A percentile compares a stretch with the other conserved stretches of the same genome.
Evolutionary conservation across 306 rosid genomes (phyloP).

Genomic region (Bauhinia variegata): DNA sequence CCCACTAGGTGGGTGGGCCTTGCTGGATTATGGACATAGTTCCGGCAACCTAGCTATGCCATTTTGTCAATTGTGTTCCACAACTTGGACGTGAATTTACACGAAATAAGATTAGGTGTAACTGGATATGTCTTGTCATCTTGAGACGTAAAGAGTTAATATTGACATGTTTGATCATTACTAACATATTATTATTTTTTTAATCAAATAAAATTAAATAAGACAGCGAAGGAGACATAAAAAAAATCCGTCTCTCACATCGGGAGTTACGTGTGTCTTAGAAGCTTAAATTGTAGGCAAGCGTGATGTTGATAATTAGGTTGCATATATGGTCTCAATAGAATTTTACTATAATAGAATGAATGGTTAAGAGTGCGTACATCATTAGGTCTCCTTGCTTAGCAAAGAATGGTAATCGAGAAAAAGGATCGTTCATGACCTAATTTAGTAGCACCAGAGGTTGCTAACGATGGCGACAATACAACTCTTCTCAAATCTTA

Average conservation of each 20-base stretch:
- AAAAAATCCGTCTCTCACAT: too few relatives aligned
- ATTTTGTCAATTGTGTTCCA: conserved; percentile 22
- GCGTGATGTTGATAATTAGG: conserved; percentile 3
- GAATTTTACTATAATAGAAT: too few relatives aligned
- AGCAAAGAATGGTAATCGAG: background rate
- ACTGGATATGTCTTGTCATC: too few relatives aligned
- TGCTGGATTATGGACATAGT: background rate
- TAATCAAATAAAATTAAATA: too few relatives aligned
- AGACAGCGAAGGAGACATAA: too few relatives aligned
- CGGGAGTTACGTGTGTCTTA: background rate
- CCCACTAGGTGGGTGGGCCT: conserved; percentile 23
- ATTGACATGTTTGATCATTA: too few relatives aligned
- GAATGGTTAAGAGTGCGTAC: too few relatives aligned
- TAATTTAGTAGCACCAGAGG: background rate
- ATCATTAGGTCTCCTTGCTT: background rate
- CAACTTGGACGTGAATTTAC: conserved; percentile 4
- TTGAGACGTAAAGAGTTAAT: too few relatives aligned
- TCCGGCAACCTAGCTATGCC: conserved; percentile 1
- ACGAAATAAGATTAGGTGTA: too few relatives aligned
- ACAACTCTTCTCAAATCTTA: background rate
- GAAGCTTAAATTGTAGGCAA: background rate
- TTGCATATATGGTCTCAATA: too few relatives aligned
- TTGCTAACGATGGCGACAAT: conserved; percentile 17
- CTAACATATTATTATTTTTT: too few relatives aligned
- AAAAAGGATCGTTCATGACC: conserved; percentile 22